These are phyloP conservation scores for Haberlea rhodopensis DNA, from an alignment of 257 asterid species.

Conservation along the genomic window DNA sequence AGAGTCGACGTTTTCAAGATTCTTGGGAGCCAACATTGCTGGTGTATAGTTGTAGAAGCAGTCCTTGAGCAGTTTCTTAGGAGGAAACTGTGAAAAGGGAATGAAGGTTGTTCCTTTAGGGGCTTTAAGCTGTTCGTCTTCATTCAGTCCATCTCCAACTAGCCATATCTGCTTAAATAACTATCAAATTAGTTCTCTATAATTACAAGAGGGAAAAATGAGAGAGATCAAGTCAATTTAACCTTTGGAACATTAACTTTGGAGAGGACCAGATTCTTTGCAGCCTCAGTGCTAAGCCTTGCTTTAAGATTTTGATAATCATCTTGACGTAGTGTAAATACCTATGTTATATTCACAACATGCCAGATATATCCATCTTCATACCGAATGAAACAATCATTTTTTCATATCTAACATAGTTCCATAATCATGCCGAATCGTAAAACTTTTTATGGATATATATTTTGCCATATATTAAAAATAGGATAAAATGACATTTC, in stretches of 20 bases:
- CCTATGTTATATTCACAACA: not conserved
- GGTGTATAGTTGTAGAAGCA: slow-evolving; percentile 46
- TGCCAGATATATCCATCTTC: no score
- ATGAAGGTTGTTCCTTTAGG: slow-evolving; percentile 45
- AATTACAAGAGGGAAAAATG: not conserved
- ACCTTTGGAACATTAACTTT: slow-evolving; percentile 25
- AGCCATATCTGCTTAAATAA: slow-evolving; percentile 41
- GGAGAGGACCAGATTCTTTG: slow-evolving; percentile 19
- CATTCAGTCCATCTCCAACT: slow-evolving; percentile 43
- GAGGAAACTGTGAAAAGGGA: slow-evolving; percentile 45
- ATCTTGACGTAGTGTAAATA: slow-evolving; percentile 18
- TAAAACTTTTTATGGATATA: no score
- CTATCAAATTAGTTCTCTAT: not conserved
- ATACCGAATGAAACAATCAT: not conserved
- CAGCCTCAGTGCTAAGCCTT: slow-evolving; percentile 20
- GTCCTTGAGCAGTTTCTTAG: slow-evolving; percentile 40
- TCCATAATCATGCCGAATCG: no score
- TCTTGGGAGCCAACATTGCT: slow-evolving; percentile 45
- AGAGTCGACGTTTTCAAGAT: slow-evolving; percentile 48
- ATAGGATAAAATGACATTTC: no score
- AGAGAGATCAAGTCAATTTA: not conserved
- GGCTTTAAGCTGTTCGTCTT: slow-evolving; percentile 48
- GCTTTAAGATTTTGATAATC: slow-evolving; percentile 23
- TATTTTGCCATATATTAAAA: no score
- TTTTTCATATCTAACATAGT: no score